Evolutionary conservation across 805 yeast genomes (phyloP), one percentile per base, ranked within the genome.

Genomic region (Sugiyamaella smithiae): DNA sequence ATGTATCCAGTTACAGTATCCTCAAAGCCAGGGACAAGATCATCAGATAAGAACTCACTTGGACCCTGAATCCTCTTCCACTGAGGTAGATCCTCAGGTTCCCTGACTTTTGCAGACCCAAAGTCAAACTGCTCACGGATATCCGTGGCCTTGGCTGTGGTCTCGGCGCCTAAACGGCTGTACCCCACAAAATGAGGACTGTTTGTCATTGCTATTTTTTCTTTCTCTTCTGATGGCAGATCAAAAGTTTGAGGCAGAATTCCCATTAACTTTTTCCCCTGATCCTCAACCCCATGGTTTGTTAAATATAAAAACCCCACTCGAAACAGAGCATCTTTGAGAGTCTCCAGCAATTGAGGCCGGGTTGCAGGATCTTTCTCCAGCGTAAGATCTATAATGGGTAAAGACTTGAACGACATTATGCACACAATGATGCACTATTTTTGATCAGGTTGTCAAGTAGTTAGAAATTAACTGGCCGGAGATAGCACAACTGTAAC

Each of bases 71-170:
- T 64, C 43, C 76, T 74, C 45, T 66, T 65, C 67, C 77, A 78
- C 14, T 49, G 49, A 4, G 63, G 62, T 19, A 50, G 49, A 14
- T 33, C 46, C n/a, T 48, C 52, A 0, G 79, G 79, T 8, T 72
- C 70, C 2, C 75, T 70, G 51, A 74, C 78, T 4, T 46, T 44
- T 6, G 57, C 57, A 3, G 81, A 77, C 3, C 78, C 84, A 48
- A 81, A 66, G 57, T 81, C 85, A 50, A 76, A 74, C 62, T 81
- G 85, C 57, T 81, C 86, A 49, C 85, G 66, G 73, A 81, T 73
- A 57, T 81, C 86, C 2, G 76, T 69, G 22, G 67, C 66, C 19
- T 67, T 66, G 9, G 80, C 78, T 0, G 85, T 80, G 45, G 76
- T 73, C 57, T 80, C 85, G 50, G 78, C 77, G 5, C 82, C 84